Percentiles rank a stretch among this genome's conserved stretches.
Evolutionary conservation across 257 asterid species (phyloP).

Genomic region (Nicotiana benthamiana): DNA sequence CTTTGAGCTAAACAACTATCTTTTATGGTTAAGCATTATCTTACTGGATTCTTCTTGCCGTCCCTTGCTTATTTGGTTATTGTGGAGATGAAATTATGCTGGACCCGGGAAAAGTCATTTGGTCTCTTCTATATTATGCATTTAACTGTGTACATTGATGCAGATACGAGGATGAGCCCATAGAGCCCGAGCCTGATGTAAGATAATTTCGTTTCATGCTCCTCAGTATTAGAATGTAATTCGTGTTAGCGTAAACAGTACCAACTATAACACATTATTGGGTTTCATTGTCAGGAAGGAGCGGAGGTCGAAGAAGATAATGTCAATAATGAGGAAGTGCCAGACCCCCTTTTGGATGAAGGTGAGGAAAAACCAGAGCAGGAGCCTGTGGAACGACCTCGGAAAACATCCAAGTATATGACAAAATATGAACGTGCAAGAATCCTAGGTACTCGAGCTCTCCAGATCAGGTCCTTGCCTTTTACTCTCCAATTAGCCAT

Average conservation of each 20-base stretch:
- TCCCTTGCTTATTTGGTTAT: neutral
- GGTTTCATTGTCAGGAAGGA: constrained; percentile 48
- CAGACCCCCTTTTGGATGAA: constrained; percentile 51
- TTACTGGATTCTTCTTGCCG: neutral
- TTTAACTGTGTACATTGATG: neutral
- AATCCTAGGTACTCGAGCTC: constrained; percentile 78
- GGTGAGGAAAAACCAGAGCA: constrained; percentile 61
- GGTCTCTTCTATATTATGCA: neutral
- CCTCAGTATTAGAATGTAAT: neutral
- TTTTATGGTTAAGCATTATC: neutral
- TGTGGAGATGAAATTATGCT: neutral
- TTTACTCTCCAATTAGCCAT: neutral
- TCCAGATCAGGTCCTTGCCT: constrained; percentile 43
- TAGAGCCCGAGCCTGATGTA: constrained; percentile 76
- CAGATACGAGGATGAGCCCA: constrained; percentile 78
- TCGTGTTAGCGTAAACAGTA: neutral
- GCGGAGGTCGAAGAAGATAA: constrained; percentile 61
- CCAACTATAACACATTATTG: neutral
- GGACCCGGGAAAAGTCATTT: neutral
- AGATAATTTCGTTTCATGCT: constrained; percentile 7
- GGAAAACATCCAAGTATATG: constrained; percentile 81
- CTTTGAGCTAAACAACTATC: neutral
- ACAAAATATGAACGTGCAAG: constrained; percentile 89
- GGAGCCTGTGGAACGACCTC: constrained; percentile 50
- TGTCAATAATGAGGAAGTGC: constrained; percentile 34